Conservation (phyloP, 345 rosid species). For the Eucalyptus melliodora region DNA sequence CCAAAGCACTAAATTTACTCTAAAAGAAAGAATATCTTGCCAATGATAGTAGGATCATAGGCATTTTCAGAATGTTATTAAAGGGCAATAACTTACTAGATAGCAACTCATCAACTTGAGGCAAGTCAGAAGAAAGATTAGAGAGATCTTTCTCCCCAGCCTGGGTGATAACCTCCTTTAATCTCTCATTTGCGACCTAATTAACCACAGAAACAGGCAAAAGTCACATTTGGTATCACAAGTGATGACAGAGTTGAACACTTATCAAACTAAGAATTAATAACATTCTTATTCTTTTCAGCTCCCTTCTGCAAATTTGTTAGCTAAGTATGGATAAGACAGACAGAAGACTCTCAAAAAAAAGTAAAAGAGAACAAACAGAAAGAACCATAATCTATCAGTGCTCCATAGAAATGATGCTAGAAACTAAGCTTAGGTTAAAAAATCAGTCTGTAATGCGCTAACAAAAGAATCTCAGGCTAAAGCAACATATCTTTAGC, state of each 20-base stretch:
- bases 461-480: background rate
- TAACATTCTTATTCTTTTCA: background rate
- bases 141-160: constrained; percentile 62
- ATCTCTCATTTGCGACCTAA: constrained; percentile 71
- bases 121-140: constrained; percentile 45
- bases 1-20: background rate
- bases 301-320: background rate
- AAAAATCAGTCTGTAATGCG: background rate
- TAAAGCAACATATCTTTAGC: background rate
- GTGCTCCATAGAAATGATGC: background rate
- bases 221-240: background rate
- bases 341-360: background rate
- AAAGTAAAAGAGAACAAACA: background rate
- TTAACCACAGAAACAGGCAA: background rate
- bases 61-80: background rate
- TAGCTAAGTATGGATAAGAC: background rate
- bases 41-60: background rate
- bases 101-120: constrained; percentile 42
- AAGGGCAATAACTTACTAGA: constrained; percentile 32
- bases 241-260: background rate
- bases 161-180: constrained; percentile 57
- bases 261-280: background rate
- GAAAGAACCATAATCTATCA: background rate
- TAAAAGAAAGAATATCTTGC: background rate
- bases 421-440: background rate